Evolutionary conservation across 352 stramenopile genomes (phyloP), one percentile per base, ranked within the genome.

Genomic region (Pythium sukuiense): DNA sequence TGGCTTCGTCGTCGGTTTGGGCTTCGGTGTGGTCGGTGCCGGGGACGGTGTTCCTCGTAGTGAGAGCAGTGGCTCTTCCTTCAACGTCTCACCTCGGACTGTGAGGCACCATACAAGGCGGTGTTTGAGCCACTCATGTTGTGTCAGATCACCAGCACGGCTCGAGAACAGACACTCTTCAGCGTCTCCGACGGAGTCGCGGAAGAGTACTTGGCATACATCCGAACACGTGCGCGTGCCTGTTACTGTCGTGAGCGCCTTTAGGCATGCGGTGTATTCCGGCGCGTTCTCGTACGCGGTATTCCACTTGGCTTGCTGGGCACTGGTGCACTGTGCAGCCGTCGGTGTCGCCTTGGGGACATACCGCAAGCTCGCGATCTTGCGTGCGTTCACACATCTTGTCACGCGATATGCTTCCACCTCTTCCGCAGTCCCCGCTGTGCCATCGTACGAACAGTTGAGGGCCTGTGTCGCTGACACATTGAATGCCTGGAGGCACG

Each of bases 51-150:
- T 69, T 26, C 35, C 55, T 26, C 53, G 48, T 7, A 63, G 24
- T 6, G 30, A 54, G 4, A 69, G 55, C 9, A 69, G 35, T 26
- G 62, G 55, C 11, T 69, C 62, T 14, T 35, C 27, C 16, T 61
- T 39, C 20, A 69, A 50, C 8, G 33, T n/a, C 30, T 69, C 62
- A 12, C 62, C 55, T 6, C 62, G 62, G 2, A 61, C 46, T 5
- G 60, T 37, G 11, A 60, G 7, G 29, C 62, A 69, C 62, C 62
- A 69, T 33, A 69, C 62, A 11, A 69, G 62, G 6, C 55, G 46
- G 41, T 69, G 43, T 46, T 69, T 69, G 35, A 69, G 55, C 62
- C 62, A 69, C 32, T 69, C 62, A 27, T 63, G 55, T 30, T 69
- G 62, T 8, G 62, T 69, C 9, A 69, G 26, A 12, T 29, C 39